Conservation (phyloP, 768 basidiomycete genomes). For the Calocera cornea region DNA sequence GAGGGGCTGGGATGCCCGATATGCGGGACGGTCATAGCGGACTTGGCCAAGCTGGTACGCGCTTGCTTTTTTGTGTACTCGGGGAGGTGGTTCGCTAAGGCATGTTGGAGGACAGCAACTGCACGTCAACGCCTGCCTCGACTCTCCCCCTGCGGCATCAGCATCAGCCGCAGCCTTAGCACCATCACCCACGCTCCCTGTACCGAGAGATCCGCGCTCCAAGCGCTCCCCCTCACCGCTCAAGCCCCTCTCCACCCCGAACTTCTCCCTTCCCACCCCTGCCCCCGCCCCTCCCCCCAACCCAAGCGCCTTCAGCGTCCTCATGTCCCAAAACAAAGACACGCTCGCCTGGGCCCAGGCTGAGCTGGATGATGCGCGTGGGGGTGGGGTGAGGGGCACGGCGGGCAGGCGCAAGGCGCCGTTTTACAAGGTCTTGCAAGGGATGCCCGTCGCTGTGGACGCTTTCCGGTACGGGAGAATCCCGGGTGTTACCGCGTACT, state of each 20-base stretch:
- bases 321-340: slow-evolving; percentile 81
- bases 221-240: slow-evolving; percentile 5
- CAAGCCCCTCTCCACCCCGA: slow-evolving; percentile 6
- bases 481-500: slow-evolving; percentile 79
- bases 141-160: slow-evolving; percentile 18
- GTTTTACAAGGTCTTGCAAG: slow-evolving; percentile 79
- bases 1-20: slow-evolving; percentile 18
- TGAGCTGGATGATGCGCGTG: slow-evolving; percentile 36
- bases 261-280: background rate
- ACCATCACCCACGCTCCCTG: slow-evolving; percentile 12
- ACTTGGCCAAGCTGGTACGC: slow-evolving; percentile 22
- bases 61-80: no score
- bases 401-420: slow-evolving; percentile 60
- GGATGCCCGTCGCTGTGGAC: slow-evolving; percentile 97
- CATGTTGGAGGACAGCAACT: slow-evolving; percentile 40
- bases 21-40: slow-evolving; percentile 22
- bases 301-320: slow-evolving; percentile 52
- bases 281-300: slow-evolving; percentile 7
- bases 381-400: slow-evolving; percentile 26
- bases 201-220: no score
- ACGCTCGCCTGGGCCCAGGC: slow-evolving; percentile 78
- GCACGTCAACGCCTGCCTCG: slow-evolving; percentile 50
- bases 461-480: slow-evolving; percentile 91
- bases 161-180: background rate
- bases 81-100: no score